A percentile compares a stretch with the other conserved stretches of the same genome.
These are phyloP conservation scores for Farysia itapuensis DNA, from an alignment of 1,284 basidiomycete genomes.

Conservation along the genomic window DNA sequence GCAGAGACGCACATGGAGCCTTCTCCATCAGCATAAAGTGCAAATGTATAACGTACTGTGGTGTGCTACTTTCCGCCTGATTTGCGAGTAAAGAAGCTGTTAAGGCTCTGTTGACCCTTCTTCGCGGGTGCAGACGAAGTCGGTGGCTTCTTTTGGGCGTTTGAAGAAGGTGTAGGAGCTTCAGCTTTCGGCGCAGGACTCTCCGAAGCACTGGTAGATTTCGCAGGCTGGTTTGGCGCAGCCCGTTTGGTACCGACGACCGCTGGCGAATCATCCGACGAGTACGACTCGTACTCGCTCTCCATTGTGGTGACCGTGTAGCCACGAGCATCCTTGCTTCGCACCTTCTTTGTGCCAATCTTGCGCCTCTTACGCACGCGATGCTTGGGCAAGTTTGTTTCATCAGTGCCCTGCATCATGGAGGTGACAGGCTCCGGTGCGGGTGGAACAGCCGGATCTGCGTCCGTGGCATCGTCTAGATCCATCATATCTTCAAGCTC, in stretches of 20 bases:
- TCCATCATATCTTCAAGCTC: slow-evolving; percentile 43
- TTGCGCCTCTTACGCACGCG: slow-evolving; percentile 47
- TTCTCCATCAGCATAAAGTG: neutral
- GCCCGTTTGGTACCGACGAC: slow-evolving; percentile 13
- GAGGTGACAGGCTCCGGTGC: slow-evolving; percentile 20
- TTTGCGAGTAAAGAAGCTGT: slow-evolving; percentile 42
- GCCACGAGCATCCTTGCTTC: slow-evolving; percentile 49
- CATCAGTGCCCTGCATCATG: slow-evolving; percentile 31
- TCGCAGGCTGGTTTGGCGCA: slow-evolving; percentile 5
- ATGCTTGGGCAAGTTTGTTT: slow-evolving; percentile 5
- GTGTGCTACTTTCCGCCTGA: slow-evolving; percentile 11
- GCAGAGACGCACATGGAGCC: too few species aligned
- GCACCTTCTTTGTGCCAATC: slow-evolving; percentile 42
- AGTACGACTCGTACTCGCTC: slow-evolving; percentile 51
- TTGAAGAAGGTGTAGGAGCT: slow-evolving; percentile 9
- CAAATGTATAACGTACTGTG: neutral
- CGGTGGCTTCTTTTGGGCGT: too few species aligned
- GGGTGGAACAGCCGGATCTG: slow-evolving; percentile 22
- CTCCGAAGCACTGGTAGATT: slow-evolving; percentile 5
- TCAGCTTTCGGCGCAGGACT: slow-evolving; percentile 14
- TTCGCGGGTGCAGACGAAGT: slow-evolving; percentile 7
- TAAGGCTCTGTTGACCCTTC: slow-evolving; percentile 44
- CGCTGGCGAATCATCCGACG: slow-evolving; percentile 35
- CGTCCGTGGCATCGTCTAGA: slow-evolving; percentile 17
- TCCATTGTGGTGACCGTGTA: slow-evolving; percentile 44